phyloP scores from a whole-genome alignment of 768 basidiomycete species.

The Tylopilus vinaceipallidus region DNA sequence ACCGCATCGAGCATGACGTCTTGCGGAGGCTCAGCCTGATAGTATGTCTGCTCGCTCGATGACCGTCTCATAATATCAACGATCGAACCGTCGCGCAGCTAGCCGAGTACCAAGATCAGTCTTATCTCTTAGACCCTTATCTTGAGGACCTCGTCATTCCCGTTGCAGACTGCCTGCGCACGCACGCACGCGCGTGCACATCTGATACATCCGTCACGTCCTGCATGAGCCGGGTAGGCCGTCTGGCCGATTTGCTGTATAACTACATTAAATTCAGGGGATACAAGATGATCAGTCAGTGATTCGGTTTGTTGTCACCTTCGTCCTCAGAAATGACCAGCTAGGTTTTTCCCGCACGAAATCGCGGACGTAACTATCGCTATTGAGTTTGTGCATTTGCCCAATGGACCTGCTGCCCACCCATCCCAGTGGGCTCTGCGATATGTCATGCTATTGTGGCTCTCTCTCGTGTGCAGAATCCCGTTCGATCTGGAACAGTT shows the following conservation, averaged over 20 bases:
- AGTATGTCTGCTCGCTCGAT: slow-evolving; percentile 40
- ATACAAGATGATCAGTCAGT: slow-evolving; percentile 86
- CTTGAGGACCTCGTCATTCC: slow-evolving; percentile 79
- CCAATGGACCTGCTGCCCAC: slow-evolving; percentile 41
- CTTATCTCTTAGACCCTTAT: slow-evolving; percentile 88
- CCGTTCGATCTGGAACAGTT: slow-evolving; percentile 91
- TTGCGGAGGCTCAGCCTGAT: slow-evolving; percentile 46
- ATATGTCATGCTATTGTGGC: slow-evolving; percentile 85
- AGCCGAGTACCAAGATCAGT: slow-evolving; percentile 87
- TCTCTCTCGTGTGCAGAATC: slow-evolving; percentile 91
- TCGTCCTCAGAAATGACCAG: slow-evolving; percentile 40
- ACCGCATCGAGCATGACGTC: slow-evolving; percentile 39
- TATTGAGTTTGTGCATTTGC: slow-evolving; percentile 57
- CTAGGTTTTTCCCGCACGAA: slow-evolving; percentile 92
- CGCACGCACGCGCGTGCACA: slow-evolving; percentile 45
- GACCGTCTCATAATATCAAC: background rate
- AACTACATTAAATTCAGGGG: slow-evolving; percentile 85
- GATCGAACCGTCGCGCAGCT: slow-evolving; percentile 49
- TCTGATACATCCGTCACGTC: slow-evolving; percentile 23
- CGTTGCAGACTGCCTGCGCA: slow-evolving; percentile 62
- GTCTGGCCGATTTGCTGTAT: slow-evolving; percentile 67
- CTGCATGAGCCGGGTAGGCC: slow-evolving; percentile 42
- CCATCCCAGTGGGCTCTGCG: slow-evolving; percentile 72
- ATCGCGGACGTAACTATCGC: slow-evolving; percentile 78
- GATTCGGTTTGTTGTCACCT: slow-evolving; percentile 5